Evolutionary conservation across 2,329 filamentous ascomycete species (phyloP), one percentile per base, ranked within the genome.

Genomic region (Eutypa lata): DNA sequence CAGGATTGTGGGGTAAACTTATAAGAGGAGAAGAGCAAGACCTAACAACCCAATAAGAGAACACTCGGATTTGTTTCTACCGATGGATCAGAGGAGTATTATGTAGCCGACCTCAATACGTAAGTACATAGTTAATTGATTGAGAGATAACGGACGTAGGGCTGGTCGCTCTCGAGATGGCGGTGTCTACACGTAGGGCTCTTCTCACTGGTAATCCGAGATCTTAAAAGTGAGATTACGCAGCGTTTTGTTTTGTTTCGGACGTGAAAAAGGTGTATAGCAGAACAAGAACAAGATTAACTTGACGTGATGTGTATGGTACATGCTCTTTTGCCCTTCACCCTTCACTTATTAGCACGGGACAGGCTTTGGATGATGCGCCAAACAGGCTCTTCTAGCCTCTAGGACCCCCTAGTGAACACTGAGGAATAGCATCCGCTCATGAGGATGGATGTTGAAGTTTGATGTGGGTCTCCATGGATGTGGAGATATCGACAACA

Each of bases 1-100:
- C 21, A 19, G 21, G 42, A 45, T 45, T 45, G 42, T 45, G 42
- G 42, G 42, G 42, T 45, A 45, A 19, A 42, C 42, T 45, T 45
- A 45, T 14, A 38, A 38, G 35, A 7, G 22, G 22, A 24, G 16
- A 28, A 22, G 13, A 45, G 21, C 14, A 28, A 24, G 21, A 26
- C 13, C 16, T 14, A 21, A 45, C 42, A 28, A 21, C 16, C 42
- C 42, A 45, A 24, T 22, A n/a, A 26, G 42, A 45, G 38, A 11
- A 16, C 2, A 7, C 21, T 28, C 22, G 11, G 21, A n/a, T 13
- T 45, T 28, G 2, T 19, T 7, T 16, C 21, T 45, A 10, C 26
- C 21, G 22, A 24, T 45, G 42, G 22, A 45, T 45, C 4, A 24
- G 22, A 45, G 6, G 14, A 26, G 10, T 24, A 16, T 10, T 31